A percentile compares a stretch with the other conserved stretches of the same genome.
These are phyloP conservation scores for Xylaria hypoxylon DNA, from an alignment of 2,329 filamentous ascomycete species.

Conservation along the genomic window DNA sequence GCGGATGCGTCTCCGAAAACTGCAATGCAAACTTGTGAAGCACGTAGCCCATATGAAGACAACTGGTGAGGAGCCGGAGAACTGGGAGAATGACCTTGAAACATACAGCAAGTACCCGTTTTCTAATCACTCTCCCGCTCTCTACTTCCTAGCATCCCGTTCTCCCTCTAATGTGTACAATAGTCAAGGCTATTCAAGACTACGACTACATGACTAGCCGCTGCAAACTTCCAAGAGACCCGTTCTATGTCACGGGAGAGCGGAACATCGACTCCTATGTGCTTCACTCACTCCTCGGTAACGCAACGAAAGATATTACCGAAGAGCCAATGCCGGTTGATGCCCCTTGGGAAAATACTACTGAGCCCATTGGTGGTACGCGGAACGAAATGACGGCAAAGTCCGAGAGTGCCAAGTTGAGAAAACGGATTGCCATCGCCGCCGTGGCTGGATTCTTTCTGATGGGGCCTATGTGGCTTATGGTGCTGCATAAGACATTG, in stretches of 20 bases:
- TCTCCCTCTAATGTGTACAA: background rate
- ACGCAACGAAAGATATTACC: background rate
- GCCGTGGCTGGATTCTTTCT: conserved; percentile 13
- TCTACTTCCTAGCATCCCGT: background rate
- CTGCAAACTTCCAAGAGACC: conserved; percentile 12
- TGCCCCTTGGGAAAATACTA: background rate
- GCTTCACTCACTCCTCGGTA: background rate
- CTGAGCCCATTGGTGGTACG: conserved; percentile 3
- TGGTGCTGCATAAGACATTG: conserved; percentile 16
- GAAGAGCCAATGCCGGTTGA: background rate
- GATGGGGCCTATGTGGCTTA: conserved; percentile 16
- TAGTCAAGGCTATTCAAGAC: conserved; percentile 14
- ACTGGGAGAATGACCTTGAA: conserved; percentile 15
- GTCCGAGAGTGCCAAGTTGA: background rate
- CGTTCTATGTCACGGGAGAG: conserved; percentile 13
- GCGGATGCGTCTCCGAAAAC: conserved; percentile 12
- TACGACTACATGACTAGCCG: conserved; percentile 14
- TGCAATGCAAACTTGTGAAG: conserved; percentile 7
- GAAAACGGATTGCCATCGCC: conserved; percentile 1
- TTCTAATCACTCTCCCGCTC: background rate
- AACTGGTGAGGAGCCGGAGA: background rate
- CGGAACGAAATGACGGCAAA: background rate
- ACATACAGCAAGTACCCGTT: conserved; percentile 4
- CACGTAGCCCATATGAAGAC: conserved; percentile 2
- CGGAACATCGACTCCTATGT: conserved; percentile 11